Evolutionary conservation across 768 basidiomycete species (phyloP).

Genomic region (Trametes maxima): DNA sequence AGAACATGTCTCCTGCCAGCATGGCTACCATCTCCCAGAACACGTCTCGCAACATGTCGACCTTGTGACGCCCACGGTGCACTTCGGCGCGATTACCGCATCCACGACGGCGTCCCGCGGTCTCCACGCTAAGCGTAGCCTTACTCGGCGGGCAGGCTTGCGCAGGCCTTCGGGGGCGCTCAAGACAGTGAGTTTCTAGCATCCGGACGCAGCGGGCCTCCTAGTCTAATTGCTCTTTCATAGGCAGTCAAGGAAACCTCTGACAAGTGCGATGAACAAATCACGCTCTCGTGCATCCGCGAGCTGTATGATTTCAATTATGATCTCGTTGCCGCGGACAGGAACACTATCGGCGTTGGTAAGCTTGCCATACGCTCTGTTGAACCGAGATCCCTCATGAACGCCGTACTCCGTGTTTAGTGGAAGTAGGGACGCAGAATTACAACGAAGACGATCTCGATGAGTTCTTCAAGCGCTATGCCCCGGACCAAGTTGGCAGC

Average conservation of each 20-base stretch:
- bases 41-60: slow-evolving; percentile 61
- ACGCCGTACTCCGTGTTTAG: slow-evolving; percentile 25
- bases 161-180: not conserved
- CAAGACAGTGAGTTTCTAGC: not conserved
- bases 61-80: slow-evolving; percentile 69
- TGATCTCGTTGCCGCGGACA: slow-evolving; percentile 11
- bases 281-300: slow-evolving; percentile 34
- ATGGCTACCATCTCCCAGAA: slow-evolving; percentile 65
- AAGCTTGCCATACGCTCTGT: slow-evolving; percentile 7
- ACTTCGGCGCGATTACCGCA: slow-evolving; percentile 43
- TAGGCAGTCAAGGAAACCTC: not conserved
- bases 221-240: not conserved
- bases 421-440: slow-evolving; percentile 44
- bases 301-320: slow-evolving; percentile 34
- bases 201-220: slow-evolving; percentile 5
- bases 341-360: slow-evolving; percentile 35
- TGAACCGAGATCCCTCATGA: no score
- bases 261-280: slow-evolving; percentile 21
- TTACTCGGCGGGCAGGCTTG: not conserved
- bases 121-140: not conserved
- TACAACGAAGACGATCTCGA: slow-evolving; percentile 46
- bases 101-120: not conserved
- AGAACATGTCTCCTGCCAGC: slow-evolving; percentile 55
- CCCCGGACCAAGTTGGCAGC: slow-evolving; percentile 39
- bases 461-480: slow-evolving; percentile 43